Evolutionary conservation across 1,139 yeast species (phyloP).

Genomic region (Arxiozyma heterogenica): DNA sequence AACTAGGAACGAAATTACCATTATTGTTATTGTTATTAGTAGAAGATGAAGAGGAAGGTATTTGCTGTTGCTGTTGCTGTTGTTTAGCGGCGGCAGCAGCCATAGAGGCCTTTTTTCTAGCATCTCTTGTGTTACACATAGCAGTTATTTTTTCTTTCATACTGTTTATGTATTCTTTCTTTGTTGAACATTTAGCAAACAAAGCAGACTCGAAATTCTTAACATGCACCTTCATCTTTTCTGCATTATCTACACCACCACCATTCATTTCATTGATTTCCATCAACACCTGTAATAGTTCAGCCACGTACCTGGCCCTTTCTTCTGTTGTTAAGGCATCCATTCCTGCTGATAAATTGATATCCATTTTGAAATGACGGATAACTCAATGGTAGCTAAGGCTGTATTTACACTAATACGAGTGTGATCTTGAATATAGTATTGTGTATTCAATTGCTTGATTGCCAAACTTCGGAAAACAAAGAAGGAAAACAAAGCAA

Average conservation of each 20-base stretch:
- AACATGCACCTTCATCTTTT: slow-evolving; percentile 30
- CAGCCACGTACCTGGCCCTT: slow-evolving; percentile 28
- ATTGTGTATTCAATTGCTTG: background rate
- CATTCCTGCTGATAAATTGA: slow-evolving; percentile 13
- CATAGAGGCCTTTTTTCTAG: slow-evolving; percentile 19
- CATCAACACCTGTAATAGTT: slow-evolving; percentile 28
- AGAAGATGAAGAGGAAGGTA: background rate
- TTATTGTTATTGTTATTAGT: slow-evolving; percentile 13
- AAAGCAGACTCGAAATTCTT: slow-evolving; percentile 31
- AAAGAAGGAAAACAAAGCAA: background rate
- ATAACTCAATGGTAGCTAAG: background rate
- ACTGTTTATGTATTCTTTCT: slow-evolving; percentile 29
- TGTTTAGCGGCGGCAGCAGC: slow-evolving; percentile 10
- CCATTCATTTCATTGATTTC: slow-evolving; percentile 31
- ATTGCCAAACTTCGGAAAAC: too few species aligned
- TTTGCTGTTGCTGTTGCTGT: slow-evolving; percentile 12
- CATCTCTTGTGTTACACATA: slow-evolving; percentile 28
- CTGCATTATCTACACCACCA: slow-evolving; percentile 28
- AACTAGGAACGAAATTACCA: slow-evolving; percentile 10
- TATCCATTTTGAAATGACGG: background rate
- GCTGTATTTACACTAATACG: background rate
- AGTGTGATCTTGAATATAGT: background rate
- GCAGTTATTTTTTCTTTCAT: slow-evolving; percentile 30
- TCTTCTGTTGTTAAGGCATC: slow-evolving; percentile 27
- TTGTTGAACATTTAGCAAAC: slow-evolving; percentile 29